Base-by-base conservation (phyloP, 495 filamentous ascomycete genomes). In the Talaromyces adpressus region DNA sequence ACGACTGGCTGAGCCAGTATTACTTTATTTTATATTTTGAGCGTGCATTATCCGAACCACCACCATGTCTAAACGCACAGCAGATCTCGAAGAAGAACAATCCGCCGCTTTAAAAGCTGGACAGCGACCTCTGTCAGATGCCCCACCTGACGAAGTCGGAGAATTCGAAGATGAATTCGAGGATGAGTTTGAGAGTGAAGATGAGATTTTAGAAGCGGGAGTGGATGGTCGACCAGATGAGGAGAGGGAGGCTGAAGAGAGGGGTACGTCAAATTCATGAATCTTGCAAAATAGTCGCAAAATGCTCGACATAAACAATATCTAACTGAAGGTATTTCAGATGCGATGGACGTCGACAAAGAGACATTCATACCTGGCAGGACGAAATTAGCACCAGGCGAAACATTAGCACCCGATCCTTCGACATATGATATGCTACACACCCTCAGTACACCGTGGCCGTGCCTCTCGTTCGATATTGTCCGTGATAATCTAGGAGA, bases 401-500 rank as follows among this genome's bases (percentile, higher is more conserved):
- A 98, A 79, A 94, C 91, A 8, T 82, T 98, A 29, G 84, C 91
- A 11, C 93, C 94, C 14, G 94, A 98, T 74, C 79, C 88, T 41
- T 91, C 89, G 6, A 92, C 94, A 2, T 98, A 98, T 77, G 86
- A 96, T 68, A 94, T 98, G 92, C 86, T 98, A 34, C 94, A 98
- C 79, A 89, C 86, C 52, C 81, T 98, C 52, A 93, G 88, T 73
- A 88, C 92, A 16, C 89, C 91, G 0, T 98, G 94, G 94, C 94
- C 94, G 5, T 98, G 94, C 68, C 84, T 98, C 8, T 97, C 93
- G 11, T 96, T 97, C 73, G 93, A 97, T 70, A 91, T 98, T 66
- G 75, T 98, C 30, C 88, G 81, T 70, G 94, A 98, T 76, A 77
- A 81, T n/a, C 79, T 98, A 22, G 94, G 94, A 39, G 90, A 96